Percentiles rank a stretch among this genome's conserved stretches.
These are phyloP conservation scores for Penicillium paxilli DNA, from an alignment of 495 filamentous ascomycete genomes.

Conservation along the genomic window DNA sequence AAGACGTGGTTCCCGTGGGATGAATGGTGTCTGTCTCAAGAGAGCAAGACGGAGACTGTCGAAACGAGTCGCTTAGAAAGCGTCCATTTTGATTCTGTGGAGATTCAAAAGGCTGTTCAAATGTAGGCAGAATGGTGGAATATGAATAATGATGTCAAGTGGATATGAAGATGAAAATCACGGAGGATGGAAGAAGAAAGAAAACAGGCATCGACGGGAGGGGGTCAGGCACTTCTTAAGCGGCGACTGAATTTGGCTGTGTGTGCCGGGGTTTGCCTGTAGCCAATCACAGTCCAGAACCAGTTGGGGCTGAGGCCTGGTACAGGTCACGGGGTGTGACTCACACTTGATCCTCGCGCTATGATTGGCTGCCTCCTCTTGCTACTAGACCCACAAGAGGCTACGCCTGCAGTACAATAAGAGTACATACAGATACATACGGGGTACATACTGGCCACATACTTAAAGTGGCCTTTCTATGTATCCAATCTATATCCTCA, in stretches of 20 bases:
- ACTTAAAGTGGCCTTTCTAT: too few species aligned
- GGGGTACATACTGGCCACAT: not conserved
- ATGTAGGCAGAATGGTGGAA: conserved; percentile 31
- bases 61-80: conserved; percentile 46
- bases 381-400: not conserved
- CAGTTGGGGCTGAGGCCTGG: conserved; percentile 17
- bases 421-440: not conserved
- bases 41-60: conserved; percentile 40
- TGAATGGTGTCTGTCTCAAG: conserved; percentile 52
- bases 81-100: conserved; percentile 47
- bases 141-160: conserved; percentile 4
- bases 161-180: not conserved
- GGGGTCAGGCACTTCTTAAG: conserved; percentile 46
- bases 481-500: too few species aligned
- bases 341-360: conserved; percentile 21
- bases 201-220: conserved; percentile 36
- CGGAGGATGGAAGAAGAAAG: conserved; percentile 9
- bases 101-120: conserved; percentile 26
- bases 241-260: conserved; percentile 17
- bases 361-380: conserved; percentile 26
- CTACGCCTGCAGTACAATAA: not conserved
- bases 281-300: conserved; percentile 22
- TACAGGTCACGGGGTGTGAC: conserved; percentile 43
- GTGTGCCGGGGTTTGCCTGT: conserved; percentile 21
- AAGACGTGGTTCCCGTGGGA: conserved; percentile 37